These are phyloP conservation scores for Aureobasidium pullulans DNA, from an alignment of 2,329 filamentous ascomycete species.

Conservation along the genomic window DNA sequence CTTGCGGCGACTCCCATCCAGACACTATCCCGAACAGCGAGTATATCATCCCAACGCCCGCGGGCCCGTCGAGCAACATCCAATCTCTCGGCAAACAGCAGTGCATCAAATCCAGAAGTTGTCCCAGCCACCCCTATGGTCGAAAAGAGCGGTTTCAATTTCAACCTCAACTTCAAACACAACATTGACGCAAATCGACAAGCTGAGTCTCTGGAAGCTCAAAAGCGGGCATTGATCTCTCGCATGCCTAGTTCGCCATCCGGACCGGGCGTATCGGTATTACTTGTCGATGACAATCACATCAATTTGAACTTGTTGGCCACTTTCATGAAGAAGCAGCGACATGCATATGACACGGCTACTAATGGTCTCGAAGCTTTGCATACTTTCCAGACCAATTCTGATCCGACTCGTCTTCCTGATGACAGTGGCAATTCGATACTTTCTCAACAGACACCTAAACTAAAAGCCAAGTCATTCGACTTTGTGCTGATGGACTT, in stretches of 20 bases:
- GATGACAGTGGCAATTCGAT: slow-evolving; percentile 14
- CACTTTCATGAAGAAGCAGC: slow-evolving; percentile 20
- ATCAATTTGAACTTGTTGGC: slow-evolving; percentile 25
- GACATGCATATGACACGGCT: slow-evolving; percentile 23
- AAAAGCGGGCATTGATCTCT: not conserved
- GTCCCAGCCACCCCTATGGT: not conserved
- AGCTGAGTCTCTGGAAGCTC: not conserved
- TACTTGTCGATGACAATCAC: slow-evolving; percentile 28
- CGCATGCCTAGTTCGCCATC: not conserved
- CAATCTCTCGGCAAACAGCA: not conserved
- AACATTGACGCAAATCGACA: not conserved
- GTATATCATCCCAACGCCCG: not conserved
- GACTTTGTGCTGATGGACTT: slow-evolving; percentile 42
- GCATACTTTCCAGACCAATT: slow-evolving; percentile 28
- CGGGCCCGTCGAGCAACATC: not conserved
- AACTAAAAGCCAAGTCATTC: not conserved
- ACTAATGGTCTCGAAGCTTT: slow-evolving; percentile 43
- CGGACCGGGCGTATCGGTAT: slow-evolving; percentile 14
- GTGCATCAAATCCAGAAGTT: not conserved
- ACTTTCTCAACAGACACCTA: not conserved
- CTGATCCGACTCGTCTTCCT: slow-evolving; percentile 13
- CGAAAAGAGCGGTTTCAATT: not conserved
- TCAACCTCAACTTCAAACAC: not conserved
- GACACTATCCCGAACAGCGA: not conserved
- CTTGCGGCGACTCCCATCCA: not conserved